Evolutionary conservation across 2,329 filamentous ascomycete species (phyloP).

Genomic region (Lachnum nothofagi): DNA sequence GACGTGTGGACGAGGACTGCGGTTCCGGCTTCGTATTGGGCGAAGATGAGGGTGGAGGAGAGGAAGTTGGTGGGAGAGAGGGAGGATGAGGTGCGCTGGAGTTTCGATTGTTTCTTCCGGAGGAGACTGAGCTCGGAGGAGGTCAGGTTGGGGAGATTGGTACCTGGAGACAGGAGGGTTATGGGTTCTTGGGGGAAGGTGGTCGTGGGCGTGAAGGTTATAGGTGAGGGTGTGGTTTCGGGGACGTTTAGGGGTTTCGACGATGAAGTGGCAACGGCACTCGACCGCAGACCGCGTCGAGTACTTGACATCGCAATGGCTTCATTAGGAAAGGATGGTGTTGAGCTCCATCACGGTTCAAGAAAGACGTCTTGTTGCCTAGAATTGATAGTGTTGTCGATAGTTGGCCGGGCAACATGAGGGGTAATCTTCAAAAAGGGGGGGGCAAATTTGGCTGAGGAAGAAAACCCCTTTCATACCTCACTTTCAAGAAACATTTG

Average conservation of each 20-base stretch:
- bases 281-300: not conserved
- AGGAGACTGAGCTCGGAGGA: conserved; percentile 7
- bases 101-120: conserved; percentile 8
- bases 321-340: too few relatives aligned
- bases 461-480: too few relatives aligned
- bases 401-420: too few relatives aligned
- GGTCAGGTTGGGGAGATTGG: conserved; percentile 1
- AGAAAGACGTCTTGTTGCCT: too few relatives aligned
- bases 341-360: too few relatives aligned
- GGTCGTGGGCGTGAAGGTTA: not conserved
- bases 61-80: conserved; percentile 7
- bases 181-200: not conserved
- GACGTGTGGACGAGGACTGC: conserved; percentile 43
- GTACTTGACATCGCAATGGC: not conserved
- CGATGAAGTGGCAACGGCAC: not conserved
- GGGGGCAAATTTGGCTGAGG: too few relatives aligned
- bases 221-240: not conserved
- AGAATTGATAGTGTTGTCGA: too few relatives aligned
- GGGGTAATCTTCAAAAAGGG: too few relatives aligned
- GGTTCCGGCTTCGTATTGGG: conserved; percentile 46
- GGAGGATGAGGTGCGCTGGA: not conserved
- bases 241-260: not conserved
- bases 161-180: not conserved
- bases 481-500: too few relatives aligned
- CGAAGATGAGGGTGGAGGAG: conserved; percentile 41